Conservation (phyloP, 1,284 basidiomycete genomes). For the Schizophyllum commune region DNA sequence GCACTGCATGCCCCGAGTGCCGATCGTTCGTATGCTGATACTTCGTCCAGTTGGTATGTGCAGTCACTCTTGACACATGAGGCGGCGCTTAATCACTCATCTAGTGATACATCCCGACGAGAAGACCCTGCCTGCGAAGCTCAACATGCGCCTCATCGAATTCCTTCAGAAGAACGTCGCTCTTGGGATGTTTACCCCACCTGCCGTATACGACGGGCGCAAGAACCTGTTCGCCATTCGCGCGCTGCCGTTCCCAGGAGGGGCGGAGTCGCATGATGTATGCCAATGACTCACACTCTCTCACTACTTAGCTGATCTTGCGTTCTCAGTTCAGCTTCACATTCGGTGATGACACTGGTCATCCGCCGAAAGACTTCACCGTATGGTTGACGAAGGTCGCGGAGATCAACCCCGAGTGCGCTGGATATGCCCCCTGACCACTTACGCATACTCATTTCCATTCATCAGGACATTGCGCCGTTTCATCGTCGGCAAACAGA, state of each 20-base stretch:
- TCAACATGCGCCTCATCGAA: conserved; percentile 62
- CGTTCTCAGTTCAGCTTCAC: background rate
- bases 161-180: conserved; percentile 48
- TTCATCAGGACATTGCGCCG: conserved; percentile 38
- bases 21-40: conserved; percentile 2
- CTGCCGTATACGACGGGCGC: conserved; percentile 64
- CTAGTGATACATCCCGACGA: conserved; percentile 56
- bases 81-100: background rate
- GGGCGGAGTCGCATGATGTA: conserved; percentile 41
- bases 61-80: too few species aligned
- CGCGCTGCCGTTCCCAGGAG: conserved; percentile 42
- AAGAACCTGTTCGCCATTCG: conserved; percentile 66
- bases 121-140: conserved; percentile 51
- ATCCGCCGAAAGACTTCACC: conserved; percentile 41
- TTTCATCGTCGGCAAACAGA: conserved; percentile 47
- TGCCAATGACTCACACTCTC: conserved; percentile 22
- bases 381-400: conserved; percentile 45
- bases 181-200: conserved; percentile 50
- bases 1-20: conserved; percentile 6
- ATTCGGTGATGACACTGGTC: background rate
- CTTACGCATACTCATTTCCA: background rate
- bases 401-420: conserved; percentile 55
- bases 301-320: background rate
- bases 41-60: background rate
- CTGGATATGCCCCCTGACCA: conserved; percentile 1